Base-by-base conservation (phyloP, 179 eudicot genomes). In the Vitellaria paradoxa region DNA sequence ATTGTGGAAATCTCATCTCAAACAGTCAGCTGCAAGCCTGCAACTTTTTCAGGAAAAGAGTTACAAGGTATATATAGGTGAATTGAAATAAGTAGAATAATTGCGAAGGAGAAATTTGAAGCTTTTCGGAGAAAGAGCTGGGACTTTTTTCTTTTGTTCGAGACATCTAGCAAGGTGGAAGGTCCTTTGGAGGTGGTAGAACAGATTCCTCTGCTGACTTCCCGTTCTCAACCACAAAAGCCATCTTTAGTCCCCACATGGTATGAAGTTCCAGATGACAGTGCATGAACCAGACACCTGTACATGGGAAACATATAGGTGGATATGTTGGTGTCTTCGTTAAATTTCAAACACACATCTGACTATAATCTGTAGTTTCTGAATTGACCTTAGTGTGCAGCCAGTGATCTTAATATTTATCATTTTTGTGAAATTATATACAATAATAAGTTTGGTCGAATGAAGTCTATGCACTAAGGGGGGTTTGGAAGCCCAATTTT, bases 281-380 rank as follows among this genome's bases (percentile, higher is more conserved):
- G 74, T 86, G 87, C 80, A 86, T 79, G 71, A 84, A 86, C 87
- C 89, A 86, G 23, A 86, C 87, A 2, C 87, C 89, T 84, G 68
- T 74, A 50, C 5, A 6, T 50, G 5, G 5, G 9, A 57, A 52
- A 46, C 21, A 65, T 64, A 62, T 30, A 30, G 37, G 2, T 30
- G 37, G 26, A 62, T 23, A 21, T 37, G 65, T 65, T 65, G 26
- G 45, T 15, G 11, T 65, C 68, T 26, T 26, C 68, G 10, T 65
- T 15, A 26, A 24, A 24, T 26, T 64, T 14, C 7, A 23, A 23
- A 50, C 37, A 30, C 37, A 30, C 37, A 30, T 30, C 37, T 30
- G 37, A 30, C 37, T 30, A 30, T 30, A 30, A 30, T 30, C 37
- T 30, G 2, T 2, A 30, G 37, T 30, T 30, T 30, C 37, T 2